Conservation (phyloP, 2,329 filamentous ascomycete genomes). For the Botryotinia narcissicola region DNA sequence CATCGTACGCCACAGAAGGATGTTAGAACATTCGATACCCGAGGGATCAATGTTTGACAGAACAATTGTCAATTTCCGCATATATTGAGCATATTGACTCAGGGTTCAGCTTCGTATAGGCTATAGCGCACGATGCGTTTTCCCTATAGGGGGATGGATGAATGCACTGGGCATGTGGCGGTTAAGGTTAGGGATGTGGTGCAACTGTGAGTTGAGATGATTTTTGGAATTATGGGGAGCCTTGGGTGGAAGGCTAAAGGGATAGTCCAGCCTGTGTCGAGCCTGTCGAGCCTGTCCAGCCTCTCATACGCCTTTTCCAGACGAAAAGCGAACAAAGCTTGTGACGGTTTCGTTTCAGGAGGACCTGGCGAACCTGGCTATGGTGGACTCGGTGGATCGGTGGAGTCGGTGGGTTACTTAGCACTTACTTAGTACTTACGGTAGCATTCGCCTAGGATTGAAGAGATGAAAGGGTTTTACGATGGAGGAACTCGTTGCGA, state of each 20-base stretch:
- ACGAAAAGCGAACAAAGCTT: background rate
- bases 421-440: too few species aligned
- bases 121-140: background rate
- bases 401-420: background rate
- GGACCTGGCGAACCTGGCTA: background rate
- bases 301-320: background rate
- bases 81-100: background rate
- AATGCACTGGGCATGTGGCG: background rate
- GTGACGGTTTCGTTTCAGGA: background rate
- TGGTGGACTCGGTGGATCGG: background rate
- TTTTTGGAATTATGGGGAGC: background rate
- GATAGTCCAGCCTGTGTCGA: background rate
- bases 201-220: conserved; percentile 5
- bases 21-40: conserved; percentile 15
- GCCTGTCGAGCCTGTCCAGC: background rate
- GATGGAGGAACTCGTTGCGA: background rate
- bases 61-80: background rate
- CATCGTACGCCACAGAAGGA: conserved; percentile 11
- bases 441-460: background rate
- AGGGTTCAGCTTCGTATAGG: conserved; percentile 6
- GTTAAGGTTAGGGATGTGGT: background rate
- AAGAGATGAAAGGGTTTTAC: background rate
- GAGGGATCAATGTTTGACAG: conserved; percentile 4
- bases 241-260: background rate
- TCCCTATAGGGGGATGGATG: background rate